Percentiles rank a stretch among this genome's conserved stretches.
These are phyloP conservation scores for Populus davidiana DNA, from an alignment of 345 rosid species.

Conservation along the genomic window DNA sequence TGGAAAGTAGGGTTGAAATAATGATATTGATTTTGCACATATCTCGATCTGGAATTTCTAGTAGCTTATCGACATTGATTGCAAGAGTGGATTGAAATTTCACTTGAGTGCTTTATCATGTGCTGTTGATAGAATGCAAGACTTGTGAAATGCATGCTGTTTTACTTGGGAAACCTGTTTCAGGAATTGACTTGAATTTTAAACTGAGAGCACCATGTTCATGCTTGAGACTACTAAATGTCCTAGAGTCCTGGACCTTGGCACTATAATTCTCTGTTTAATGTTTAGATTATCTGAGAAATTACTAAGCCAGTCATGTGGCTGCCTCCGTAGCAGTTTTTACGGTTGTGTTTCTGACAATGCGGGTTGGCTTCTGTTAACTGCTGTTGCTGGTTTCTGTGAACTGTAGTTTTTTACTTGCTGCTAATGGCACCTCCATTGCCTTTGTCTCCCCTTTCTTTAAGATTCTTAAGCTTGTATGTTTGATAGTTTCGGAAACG, in stretches of 20 bases:
- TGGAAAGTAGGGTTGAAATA: constrained; percentile 15
- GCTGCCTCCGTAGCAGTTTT: background rate
- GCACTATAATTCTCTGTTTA: too few species aligned
- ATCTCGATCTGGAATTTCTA: background rate
- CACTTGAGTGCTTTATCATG: background rate
- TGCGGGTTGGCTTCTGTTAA: too few species aligned
- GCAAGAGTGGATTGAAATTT: background rate
- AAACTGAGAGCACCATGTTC: background rate
- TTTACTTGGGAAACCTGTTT: background rate
- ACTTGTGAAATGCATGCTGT: background rate
- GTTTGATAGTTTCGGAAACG: too few species aligned
- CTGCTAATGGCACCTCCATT: too few species aligned
- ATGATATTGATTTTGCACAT: constrained; percentile 17
- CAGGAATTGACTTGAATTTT: background rate
- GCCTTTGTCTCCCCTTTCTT: too few species aligned
- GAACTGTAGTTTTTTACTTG: too few species aligned
- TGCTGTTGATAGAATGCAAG: background rate
- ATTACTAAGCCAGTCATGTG: background rate
- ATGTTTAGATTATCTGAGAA: too few species aligned
- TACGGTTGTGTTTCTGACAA: too few species aligned
- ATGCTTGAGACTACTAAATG: background rate
- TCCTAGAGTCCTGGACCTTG: too few species aligned
- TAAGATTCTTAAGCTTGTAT: too few species aligned
- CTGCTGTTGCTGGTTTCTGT: too few species aligned
- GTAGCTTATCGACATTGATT: background rate